Evolutionary conservation across 2,329 filamentous ascomycete genomes (phyloP).

Genomic region (Ciborinia camelliae): DNA sequence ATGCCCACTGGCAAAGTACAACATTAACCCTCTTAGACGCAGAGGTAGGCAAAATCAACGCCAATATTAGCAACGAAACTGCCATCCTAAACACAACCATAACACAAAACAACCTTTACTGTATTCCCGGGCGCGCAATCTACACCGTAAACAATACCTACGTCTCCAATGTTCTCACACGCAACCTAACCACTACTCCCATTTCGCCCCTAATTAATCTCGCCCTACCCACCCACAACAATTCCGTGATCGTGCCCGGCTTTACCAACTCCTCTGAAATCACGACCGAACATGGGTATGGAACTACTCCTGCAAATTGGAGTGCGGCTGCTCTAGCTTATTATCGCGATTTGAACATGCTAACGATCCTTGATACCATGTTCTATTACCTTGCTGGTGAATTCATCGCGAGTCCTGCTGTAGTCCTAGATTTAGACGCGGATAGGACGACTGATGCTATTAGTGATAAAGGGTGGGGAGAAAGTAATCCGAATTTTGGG

Average conservation of each 20-base stretch:
- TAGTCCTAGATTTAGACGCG: not conserved
- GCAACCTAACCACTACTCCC: constrained; percentile 14
- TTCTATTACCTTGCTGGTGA: constrained; percentile 1
- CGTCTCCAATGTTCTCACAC: constrained; percentile 20
- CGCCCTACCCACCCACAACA: constrained; percentile 8
- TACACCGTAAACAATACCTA: constrained; percentile 26
- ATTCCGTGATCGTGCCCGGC: constrained; percentile 20
- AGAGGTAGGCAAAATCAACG: not conserved
- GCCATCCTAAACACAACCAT: not conserved
- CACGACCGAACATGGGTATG: not conserved
- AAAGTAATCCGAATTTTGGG: not conserved
- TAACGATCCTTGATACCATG: constrained; percentile 14
- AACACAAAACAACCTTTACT: constrained; percentile 20
- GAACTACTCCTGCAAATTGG: constrained; percentile 26
- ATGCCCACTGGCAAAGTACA: constrained; percentile 2
- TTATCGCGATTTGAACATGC: constrained; percentile 25
- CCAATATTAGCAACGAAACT: not conserved
- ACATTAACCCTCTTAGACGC: not conserved
- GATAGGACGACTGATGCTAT: not conserved
- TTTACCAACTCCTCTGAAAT: not conserved
- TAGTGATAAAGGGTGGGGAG: not conserved
- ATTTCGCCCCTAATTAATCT: constrained; percentile 19
- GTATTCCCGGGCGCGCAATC: constrained; percentile 23
- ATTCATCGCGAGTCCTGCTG: not conserved
- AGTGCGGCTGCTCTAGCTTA: constrained; percentile 11